Evolutionary conservation across 1,139 yeast genomes (phyloP), one percentile per base, ranked within the genome.

Genomic region (Sporopachydermia cereana): DNA sequence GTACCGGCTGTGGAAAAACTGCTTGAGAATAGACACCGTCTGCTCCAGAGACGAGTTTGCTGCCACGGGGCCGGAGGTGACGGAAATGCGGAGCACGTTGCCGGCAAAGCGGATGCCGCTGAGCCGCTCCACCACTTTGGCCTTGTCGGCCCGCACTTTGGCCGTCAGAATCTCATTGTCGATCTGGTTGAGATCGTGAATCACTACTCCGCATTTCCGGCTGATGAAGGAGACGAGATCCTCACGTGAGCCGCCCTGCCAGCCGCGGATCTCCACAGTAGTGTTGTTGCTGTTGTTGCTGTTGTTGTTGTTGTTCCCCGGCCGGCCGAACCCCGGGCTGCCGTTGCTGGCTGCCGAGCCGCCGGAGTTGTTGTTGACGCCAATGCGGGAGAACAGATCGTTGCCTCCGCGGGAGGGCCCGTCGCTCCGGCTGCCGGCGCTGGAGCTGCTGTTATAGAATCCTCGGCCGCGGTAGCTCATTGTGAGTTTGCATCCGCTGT

Each of bases 41-140:
- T 60, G 65, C 3, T 53, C 50, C 18, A 5, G 41, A 44, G 16
- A 48, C 45, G 1, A 54, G 51, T 7, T 48, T 41, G 5, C 49
- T 47, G 17, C 55, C 57, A 5, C 53, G 49, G 39, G 39, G 25
- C 50, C 52, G 23, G 63, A 65, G 3, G 68, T 53, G 25, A 72
- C 65, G 44, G 71, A 64, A 51, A 88, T 73, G 53, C 69, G 72
- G 54, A 88, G 67, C 2, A 77, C 59, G 46, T 76, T 74, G 5
- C 94, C 93, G 0, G 95, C 95, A 68, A 85, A 88, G 50, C 79
- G 71, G 44, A 83, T 79, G 3, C 96, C 96, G 29, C 74, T 70
- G 76, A 83, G 81, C 47, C 72, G 74, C 45, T 67, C 60, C 48
- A 86, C 63, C 4, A 70, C 72, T 29, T 73, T 68, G 1, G 85